Conservation (phyloP, 352 stramenopile genomes). For the Aphanomyces euteiches region DNA sequence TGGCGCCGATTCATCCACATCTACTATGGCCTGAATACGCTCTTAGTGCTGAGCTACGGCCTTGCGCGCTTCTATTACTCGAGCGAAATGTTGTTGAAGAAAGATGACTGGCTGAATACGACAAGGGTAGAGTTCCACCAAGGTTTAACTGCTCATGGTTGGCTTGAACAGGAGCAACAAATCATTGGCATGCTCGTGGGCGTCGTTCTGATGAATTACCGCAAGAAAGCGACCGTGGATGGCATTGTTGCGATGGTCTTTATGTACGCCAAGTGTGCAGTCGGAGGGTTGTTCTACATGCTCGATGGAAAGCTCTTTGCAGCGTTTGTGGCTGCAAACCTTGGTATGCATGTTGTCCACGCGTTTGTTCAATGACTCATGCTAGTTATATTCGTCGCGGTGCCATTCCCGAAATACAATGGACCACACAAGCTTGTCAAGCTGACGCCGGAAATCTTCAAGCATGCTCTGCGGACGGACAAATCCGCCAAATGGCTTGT, state of each 20-base stretch:
- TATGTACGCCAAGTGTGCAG: conserved; percentile 59
- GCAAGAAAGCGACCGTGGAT: conserved; percentile 68
- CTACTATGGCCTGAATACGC: conserved; percentile 65
- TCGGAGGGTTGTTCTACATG: conserved; percentile 64
- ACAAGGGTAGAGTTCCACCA: conserved; percentile 38
- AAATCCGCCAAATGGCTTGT: conserved; percentile 51
- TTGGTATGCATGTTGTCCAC: conserved; percentile 38
- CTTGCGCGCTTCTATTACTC: conserved; percentile 43
- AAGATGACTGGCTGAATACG: conserved; percentile 62
- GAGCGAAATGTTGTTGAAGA: conserved; percentile 44
- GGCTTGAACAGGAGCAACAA: conserved; percentile 50
- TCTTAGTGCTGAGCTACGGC: conserved; percentile 55
- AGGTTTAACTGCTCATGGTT: conserved; percentile 5
- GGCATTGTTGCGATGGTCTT: conserved; percentile 63
- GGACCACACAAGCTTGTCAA: conserved; percentile 51
- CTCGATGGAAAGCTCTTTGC: conserved; percentile 57
- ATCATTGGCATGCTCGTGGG: conserved; percentile 58
- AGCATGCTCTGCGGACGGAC: conserved; percentile 15
- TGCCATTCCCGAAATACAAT: conserved; percentile 60
- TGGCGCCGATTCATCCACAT: conserved; percentile 48
- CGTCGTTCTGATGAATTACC: conserved; percentile 64
- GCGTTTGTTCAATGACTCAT: background rate
- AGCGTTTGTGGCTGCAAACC: conserved; percentile 56
- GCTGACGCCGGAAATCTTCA: conserved; percentile 35
- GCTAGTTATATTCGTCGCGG: conserved; percentile 54